phyloP scores from a whole-genome alignment of 768 basidiomycete species.

The Leccinum incarnatum region DNA sequence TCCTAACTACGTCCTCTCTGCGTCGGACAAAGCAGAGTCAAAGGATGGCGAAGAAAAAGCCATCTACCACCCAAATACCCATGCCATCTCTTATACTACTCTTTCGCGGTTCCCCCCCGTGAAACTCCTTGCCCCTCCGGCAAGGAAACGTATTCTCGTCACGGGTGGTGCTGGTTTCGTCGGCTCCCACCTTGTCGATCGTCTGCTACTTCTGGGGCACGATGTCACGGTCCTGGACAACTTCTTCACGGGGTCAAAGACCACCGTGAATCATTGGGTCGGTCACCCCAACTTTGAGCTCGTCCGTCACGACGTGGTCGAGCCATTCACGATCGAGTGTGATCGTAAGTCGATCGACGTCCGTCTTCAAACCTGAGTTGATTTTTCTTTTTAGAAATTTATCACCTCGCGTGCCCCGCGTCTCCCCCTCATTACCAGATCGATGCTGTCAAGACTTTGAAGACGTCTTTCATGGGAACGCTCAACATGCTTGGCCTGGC shows the following conservation, averaged over 20 bases:
- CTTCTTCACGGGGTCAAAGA: constrained; percentile 98
- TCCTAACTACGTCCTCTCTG: constrained; percentile 64
- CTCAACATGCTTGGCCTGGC: constrained; percentile 98
- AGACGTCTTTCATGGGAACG: constrained; percentile 98
- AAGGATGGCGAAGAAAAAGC: constrained; percentile 40
- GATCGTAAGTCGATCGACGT: constrained; percentile 62
- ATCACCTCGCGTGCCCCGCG: constrained; percentile 97
- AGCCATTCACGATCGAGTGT: constrained; percentile 98
- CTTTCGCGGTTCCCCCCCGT: constrained; percentile 92
- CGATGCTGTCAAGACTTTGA: constrained; percentile 97
- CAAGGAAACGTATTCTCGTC: constrained; percentile 87
- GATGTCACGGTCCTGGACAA: constrained; percentile 97
- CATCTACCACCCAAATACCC: constrained; percentile 77
- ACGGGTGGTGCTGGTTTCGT: constrained; percentile 99
- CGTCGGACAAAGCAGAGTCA: constrained; percentile 36
- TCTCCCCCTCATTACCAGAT: constrained; percentile 98
- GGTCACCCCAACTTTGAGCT: constrained; percentile 99
- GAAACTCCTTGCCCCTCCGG: constrained; percentile 71
- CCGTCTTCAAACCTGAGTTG: not conserved
- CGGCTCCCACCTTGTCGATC: constrained; percentile 95
- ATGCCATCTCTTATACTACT: constrained; percentile 89
- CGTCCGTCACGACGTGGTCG: constrained; percentile 95
- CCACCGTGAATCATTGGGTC: constrained; percentile 93
- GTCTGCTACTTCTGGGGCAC: constrained; percentile 96
- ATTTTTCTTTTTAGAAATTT: constrained; percentile 65